Conservation (phyloP, 495 filamentous ascomycete genomes). For the Podospora pseudocomata region DNA sequence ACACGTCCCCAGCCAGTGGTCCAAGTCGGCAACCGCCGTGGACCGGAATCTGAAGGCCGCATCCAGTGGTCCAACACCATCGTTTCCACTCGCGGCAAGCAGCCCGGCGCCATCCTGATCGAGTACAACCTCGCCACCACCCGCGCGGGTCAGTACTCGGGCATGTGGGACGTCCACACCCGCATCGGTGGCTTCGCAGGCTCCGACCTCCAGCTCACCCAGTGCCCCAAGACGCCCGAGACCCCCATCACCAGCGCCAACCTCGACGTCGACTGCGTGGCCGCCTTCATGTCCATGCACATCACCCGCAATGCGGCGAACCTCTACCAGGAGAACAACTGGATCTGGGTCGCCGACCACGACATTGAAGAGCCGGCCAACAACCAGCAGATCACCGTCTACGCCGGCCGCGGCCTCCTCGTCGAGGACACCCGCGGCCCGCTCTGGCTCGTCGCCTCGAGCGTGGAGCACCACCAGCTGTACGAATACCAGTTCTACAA, state of each 20-base stretch:
- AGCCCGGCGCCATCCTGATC: constrained; percentile 78
- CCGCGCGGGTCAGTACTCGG: constrained; percentile 55
- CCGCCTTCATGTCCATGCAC: constrained; percentile 66
- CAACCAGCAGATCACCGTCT: constrained; percentile 65
- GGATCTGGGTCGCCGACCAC: constrained; percentile 72
- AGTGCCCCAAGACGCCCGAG: constrained; percentile 62
- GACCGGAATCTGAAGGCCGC: constrained; percentile 62
- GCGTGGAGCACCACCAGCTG: constrained; percentile 66
- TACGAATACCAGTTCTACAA: constrained; percentile 76
- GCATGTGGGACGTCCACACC: constrained; percentile 88
- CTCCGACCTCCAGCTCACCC: constrained; percentile 67
- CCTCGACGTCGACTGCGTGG: constrained; percentile 57
- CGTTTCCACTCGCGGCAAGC: constrained; percentile 66
- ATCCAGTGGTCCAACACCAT: constrained; percentile 80
- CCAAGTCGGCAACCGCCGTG: constrained; percentile 55
- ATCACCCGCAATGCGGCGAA: constrained; percentile 53
- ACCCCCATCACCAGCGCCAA: constrained; percentile 36
- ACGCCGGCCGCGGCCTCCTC: constrained; percentile 63
- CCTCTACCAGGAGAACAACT: constrained; percentile 64
- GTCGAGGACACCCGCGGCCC: constrained; percentile 53
- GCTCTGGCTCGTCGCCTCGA: constrained; percentile 54
- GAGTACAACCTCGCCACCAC: constrained; percentile 76
- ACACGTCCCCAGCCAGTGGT: constrained; percentile 63
- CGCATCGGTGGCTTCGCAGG: constrained; percentile 77
- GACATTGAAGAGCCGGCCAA: constrained; percentile 60